These are phyloP conservation scores for Epichloe amarillans DNA, from an alignment of 2,329 filamentous ascomycete species.

Conservation along the genomic window DNA sequence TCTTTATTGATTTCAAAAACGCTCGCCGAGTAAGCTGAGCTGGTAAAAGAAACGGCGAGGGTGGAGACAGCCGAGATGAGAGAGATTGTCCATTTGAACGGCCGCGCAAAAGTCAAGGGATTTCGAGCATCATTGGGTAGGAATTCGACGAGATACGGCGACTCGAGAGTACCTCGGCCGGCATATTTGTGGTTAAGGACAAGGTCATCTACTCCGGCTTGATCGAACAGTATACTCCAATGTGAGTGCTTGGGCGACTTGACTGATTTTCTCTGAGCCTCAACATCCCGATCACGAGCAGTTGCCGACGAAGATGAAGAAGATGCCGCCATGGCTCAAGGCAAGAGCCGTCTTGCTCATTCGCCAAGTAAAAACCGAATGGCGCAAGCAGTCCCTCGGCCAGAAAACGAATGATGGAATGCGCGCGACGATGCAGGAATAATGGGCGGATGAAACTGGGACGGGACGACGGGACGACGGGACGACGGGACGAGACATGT, in stretches of 20 bases:
- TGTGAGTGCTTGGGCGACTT: conserved; percentile 25
- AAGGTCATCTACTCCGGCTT: conserved; percentile 41
- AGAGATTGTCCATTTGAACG: conserved; percentile 54
- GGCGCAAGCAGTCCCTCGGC: neutral
- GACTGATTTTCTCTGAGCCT: conserved; percentile 22
- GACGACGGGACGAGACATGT: too few species aligned
- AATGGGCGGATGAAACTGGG: neutral
- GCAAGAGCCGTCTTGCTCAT: neutral
- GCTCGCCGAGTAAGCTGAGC: conserved; percentile 52
- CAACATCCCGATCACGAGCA: conserved; percentile 25
- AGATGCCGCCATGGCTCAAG: conserved; percentile 5
- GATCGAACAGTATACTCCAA: conserved; percentile 42
- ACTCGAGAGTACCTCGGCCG: conserved; percentile 50
- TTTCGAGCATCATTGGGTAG: conserved; percentile 54
- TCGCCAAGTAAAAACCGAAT: neutral
- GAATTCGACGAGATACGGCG: conserved; percentile 57
- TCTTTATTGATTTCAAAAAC: conserved; percentile 37
- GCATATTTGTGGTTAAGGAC: conserved; percentile 42
- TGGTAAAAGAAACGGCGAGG: conserved; percentile 56
- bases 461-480: too few species aligned
- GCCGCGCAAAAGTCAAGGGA: conserved; percentile 43
- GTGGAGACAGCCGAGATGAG: conserved; percentile 51
- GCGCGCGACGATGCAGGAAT: neutral
- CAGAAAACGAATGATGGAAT: neutral
- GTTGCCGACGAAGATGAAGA: conserved; percentile 1